Conservation (phyloP, 148 eudicot species). For the Dysphania ambrosioides region DNA sequence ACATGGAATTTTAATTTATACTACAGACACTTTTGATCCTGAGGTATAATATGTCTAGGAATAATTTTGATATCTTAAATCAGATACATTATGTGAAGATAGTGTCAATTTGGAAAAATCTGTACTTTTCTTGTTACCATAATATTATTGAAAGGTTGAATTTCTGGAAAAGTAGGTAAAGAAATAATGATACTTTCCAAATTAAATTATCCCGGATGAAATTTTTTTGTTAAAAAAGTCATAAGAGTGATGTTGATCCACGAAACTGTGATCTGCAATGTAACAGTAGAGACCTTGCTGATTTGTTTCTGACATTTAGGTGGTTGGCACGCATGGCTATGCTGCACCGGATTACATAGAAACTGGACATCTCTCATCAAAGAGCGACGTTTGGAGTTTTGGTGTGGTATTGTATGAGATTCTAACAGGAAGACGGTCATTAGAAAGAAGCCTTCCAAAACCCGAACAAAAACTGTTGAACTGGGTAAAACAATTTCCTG, state of each 20-base stretch:
- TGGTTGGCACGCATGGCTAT: slow-evolving; percentile 86
- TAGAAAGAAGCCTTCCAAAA: slow-evolving; percentile 62
- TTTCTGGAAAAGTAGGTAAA: too few species aligned
- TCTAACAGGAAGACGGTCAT: slow-evolving; percentile 62
- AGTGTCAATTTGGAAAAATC: too few species aligned
- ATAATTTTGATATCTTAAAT: not conserved
- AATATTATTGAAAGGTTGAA: too few species aligned
- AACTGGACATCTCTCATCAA: slow-evolving; percentile 72
- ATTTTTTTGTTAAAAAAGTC: too few species aligned
- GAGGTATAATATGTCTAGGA: not conserved
- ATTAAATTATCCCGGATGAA: too few species aligned
- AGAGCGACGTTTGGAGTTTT: slow-evolving; percentile 88
- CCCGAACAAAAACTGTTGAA: slow-evolving; percentile 59
- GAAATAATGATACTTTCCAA: too few species aligned
- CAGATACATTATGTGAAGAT: not conserved
- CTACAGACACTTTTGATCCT: too few species aligned
- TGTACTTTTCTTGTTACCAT: too few species aligned
- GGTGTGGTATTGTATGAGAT: slow-evolving; percentile 88
- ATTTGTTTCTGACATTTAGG: slow-evolving; percentile 38
- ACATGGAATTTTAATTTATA: not conserved
- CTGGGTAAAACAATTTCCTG: slow-evolving; percentile 68
- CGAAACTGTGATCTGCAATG: not conserved
- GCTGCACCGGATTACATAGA: slow-evolving; percentile 93
- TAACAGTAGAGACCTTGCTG: slow-evolving; percentile 1
- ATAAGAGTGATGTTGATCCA: too few species aligned